Percentiles rank a stretch among this genome's conserved stretches.
Evolutionary conservation across 805 yeast genomes (phyloP).

Genomic region (Ogataea degrootiae): DNA sequence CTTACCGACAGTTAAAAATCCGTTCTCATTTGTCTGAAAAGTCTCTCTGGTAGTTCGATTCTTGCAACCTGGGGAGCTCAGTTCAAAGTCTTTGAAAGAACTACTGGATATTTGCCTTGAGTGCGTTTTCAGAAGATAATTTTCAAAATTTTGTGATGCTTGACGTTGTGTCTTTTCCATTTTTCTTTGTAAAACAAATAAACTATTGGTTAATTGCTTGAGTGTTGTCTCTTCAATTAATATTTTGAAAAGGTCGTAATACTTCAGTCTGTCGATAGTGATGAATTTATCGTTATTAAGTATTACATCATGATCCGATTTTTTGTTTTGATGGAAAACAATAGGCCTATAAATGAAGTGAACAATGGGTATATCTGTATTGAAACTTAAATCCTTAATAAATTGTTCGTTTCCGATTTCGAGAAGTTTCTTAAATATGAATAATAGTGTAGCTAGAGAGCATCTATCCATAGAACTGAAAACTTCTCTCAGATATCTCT

Average conservation of each 20-base stretch:
- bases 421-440: slow-evolving; percentile 2
- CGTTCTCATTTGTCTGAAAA: neutral
- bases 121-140: neutral
- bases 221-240: neutral
- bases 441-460: slow-evolving; percentile 8
- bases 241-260: slow-evolving; percentile 3
- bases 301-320: neutral
- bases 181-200: slow-evolving; percentile 1
- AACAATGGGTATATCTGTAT: slow-evolving; percentile 9
- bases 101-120: neutral
- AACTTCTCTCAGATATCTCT: slow-evolving; percentile 2
- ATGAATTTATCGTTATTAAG: slow-evolving; percentile 7
- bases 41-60: neutral
- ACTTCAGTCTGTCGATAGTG: slow-evolving; percentile 5
- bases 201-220: neutral
- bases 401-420: slow-evolving; percentile 3
- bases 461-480: slow-evolving; percentile 11
- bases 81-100: slow-evolving; percentile 3
- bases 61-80: slow-evolving; percentile 1
- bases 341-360: slow-evolving; percentile 11
- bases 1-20: neutral
- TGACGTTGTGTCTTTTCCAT: slow-evolving; percentile 1
- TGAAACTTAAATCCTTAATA: slow-evolving; percentile 2
- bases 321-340: slow-evolving; percentile 2
- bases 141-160: slow-evolving; percentile 2